Conservation (phyloP, 176 grass and related monocot species). For the Metroxylon sagu region DNA sequence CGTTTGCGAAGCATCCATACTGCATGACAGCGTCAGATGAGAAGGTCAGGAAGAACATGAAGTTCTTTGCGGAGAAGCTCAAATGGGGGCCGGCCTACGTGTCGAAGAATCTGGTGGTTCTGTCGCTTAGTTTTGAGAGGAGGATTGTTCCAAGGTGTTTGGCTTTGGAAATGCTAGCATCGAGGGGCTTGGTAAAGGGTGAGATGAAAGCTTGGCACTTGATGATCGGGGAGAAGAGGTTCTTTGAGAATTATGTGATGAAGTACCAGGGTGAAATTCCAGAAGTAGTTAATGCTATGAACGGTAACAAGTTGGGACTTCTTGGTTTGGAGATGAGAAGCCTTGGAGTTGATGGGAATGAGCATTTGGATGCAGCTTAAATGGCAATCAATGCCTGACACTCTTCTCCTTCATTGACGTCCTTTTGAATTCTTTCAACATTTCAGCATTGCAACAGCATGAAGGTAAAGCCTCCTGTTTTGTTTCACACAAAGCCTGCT, state of each 20-base stretch:
- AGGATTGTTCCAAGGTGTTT: conserved; percentile 33
- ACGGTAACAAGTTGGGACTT: conserved; percentile 11
- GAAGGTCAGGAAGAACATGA: conserved; percentile 35
- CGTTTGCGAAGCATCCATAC: conserved; percentile 41
- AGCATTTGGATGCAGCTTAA: too few species aligned
- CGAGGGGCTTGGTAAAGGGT: conserved; percentile 15
- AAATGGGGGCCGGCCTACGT: conserved; percentile 28
- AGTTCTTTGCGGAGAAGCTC: conserved; percentile 38
- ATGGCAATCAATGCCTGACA: too few species aligned
- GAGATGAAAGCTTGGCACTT: conserved; percentile 7
- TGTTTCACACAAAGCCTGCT: too few species aligned
- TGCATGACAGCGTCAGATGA: conserved; percentile 38
- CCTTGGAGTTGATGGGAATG: too few species aligned
- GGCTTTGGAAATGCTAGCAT: conserved; percentile 33
- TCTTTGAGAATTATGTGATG: conserved; percentile 28
- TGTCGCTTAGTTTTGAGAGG: conserved; percentile 49
- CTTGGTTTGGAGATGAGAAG: too few species aligned
- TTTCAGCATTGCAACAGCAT: too few species aligned
- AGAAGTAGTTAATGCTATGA: conserved; percentile 24
- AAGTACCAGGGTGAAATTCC: conserved; percentile 25
- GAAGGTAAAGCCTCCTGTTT: too few species aligned
- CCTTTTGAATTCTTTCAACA: too few species aligned
- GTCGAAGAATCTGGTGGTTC: not conserved
- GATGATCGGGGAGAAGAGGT: conserved; percentile 13
- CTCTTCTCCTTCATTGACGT: too few species aligned